A percentile compares a stretch with the other conserved stretches of the same genome.
Conservation (phyloP, 768 basidiomycete species). For the Hemileccinum rubropunctum region DNA sequence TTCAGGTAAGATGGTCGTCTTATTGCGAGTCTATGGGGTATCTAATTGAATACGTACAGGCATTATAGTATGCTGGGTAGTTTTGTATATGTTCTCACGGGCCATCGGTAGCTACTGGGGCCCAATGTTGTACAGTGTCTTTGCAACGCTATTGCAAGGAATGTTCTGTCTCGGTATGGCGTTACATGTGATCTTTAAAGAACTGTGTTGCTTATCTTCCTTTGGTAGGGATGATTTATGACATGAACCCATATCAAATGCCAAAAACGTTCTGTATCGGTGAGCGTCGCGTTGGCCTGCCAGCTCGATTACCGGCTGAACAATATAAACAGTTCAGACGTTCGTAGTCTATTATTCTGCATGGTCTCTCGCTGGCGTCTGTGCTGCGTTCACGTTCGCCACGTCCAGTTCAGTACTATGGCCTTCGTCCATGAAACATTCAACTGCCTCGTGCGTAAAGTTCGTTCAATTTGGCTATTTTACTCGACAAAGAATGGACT, state of each 20-base stretch:
- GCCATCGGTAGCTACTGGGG: slow-evolving; percentile 47
- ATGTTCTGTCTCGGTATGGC: slow-evolving; percentile 57
- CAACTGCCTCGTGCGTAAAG: slow-evolving; percentile 18
- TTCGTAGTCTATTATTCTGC: slow-evolving; percentile 39
- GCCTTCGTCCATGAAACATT: slow-evolving; percentile 30
- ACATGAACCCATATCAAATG: slow-evolving; percentile 61
- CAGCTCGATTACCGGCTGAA: slow-evolving; percentile 1
- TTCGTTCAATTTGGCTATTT: not conserved
- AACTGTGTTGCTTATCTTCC: not conserved
- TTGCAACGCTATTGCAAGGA: slow-evolving; percentile 50
- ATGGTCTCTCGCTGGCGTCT: slow-evolving; percentile 45
- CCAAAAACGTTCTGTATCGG: slow-evolving; percentile 56
- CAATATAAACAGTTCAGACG: slow-evolving; percentile 18
- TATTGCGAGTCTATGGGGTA: not conserved
- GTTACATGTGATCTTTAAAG: not conserved
- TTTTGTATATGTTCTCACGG: slow-evolving; percentile 44
- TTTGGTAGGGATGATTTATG: slow-evolving; percentile 55
- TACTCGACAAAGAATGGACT: not conserved
- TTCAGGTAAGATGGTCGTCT: slow-evolving; percentile 38
- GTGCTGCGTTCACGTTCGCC: slow-evolving; percentile 43
- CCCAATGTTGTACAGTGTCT: slow-evolving; percentile 46
- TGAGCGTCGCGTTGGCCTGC: slow-evolving; percentile 25
- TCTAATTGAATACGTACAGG: slow-evolving; percentile 36
- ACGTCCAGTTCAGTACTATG: slow-evolving; percentile 46
- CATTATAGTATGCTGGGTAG: slow-evolving; percentile 47